Evolutionary conservation across 495 filamentous ascomycete genomes (phyloP).

Genomic region (Pyrenopolyporus hunteri): DNA sequence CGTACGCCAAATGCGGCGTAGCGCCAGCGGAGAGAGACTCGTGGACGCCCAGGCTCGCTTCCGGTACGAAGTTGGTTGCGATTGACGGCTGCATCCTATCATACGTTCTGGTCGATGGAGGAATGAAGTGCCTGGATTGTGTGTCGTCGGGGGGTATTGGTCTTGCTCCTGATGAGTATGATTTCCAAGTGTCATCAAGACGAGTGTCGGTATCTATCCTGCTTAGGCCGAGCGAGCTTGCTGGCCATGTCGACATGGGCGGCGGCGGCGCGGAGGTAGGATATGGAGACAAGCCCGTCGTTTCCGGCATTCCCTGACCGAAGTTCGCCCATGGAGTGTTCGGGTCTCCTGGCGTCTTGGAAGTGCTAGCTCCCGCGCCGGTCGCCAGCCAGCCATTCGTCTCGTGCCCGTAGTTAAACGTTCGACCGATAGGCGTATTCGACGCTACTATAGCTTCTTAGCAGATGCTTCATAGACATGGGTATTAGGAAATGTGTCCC

Average conservation of each 20-base stretch:
- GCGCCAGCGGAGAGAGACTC: constrained; percentile 51
- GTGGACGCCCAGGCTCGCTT: constrained; percentile 42
- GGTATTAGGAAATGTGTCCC: not conserved
- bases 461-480: constrained; percentile 21
- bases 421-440: constrained; percentile 40
- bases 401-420: constrained; percentile 49
- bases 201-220: constrained; percentile 23
- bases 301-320: constrained; percentile 48
- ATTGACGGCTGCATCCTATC: constrained; percentile 49
- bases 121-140: constrained; percentile 31
- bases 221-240: constrained; percentile 18
- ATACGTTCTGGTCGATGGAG: constrained; percentile 32
- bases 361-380: constrained; percentile 44
- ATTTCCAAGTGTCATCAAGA: constrained; percentile 43
- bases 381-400: constrained; percentile 52
- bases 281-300: constrained; percentile 50
- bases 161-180: constrained; percentile 48
- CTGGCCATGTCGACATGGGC: constrained; percentile 48
- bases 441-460: constrained; percentile 46
- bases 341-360: constrained; percentile 45
- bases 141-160: constrained; percentile 55
- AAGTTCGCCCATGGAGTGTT: constrained; percentile 48
- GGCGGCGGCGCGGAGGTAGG: constrained; percentile 45
- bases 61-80: constrained; percentile 40
- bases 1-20: constrained; percentile 47